A percentile compares a stretch with the other conserved stretches of the same genome.
These are phyloP conservation scores for Penicillium chermesinum DNA, from an alignment of 495 filamentous ascomycete species.

Conservation along the genomic window DNA sequence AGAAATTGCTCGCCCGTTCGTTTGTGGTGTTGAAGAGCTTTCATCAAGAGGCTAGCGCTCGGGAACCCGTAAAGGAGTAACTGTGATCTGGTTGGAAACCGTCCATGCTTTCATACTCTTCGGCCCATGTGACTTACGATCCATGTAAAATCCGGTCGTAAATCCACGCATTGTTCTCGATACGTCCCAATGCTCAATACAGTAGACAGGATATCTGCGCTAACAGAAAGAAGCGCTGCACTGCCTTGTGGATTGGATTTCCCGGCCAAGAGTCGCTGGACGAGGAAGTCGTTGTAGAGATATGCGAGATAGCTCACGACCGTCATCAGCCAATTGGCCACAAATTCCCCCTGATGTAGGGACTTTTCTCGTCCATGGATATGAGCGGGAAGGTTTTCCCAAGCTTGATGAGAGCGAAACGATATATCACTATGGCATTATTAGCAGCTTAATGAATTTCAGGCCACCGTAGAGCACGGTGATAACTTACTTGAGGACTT, in stretches of 20 bases:
- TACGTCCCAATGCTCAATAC: constrained; percentile 35
- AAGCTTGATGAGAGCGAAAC: constrained; percentile 27
- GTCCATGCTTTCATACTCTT: background rate
- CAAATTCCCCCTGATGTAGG: constrained; percentile 17
- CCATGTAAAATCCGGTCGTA: constrained; percentile 22
- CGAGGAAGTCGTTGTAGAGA: constrained; percentile 41
- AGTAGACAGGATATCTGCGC: constrained; percentile 32
- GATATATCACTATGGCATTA: constrained; percentile 29
- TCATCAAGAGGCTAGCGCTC: constrained; percentile 37
- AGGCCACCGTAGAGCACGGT: background rate
- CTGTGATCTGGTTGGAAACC: constrained; percentile 4
- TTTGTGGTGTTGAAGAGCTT: constrained; percentile 39
- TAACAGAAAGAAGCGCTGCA: constrained; percentile 32
- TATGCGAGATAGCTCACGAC: constrained; percentile 33
- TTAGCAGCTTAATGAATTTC: background rate
- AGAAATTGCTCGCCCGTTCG: constrained; percentile 35
- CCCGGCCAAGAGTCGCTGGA: constrained; percentile 40
- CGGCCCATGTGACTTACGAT: constrained; percentile 7
- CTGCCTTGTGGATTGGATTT: constrained; percentile 28
- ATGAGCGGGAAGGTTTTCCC: constrained; percentile 32
- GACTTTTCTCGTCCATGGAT: constrained; percentile 27
- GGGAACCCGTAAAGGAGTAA: constrained; percentile 40
- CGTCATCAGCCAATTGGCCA: constrained; percentile 27
- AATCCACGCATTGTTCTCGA: constrained; percentile 35
- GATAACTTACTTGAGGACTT: constrained; percentile 17